Conservation (phyloP, 2,329 filamentous ascomycete genomes). For the Phialophora verrucosa region DNA sequence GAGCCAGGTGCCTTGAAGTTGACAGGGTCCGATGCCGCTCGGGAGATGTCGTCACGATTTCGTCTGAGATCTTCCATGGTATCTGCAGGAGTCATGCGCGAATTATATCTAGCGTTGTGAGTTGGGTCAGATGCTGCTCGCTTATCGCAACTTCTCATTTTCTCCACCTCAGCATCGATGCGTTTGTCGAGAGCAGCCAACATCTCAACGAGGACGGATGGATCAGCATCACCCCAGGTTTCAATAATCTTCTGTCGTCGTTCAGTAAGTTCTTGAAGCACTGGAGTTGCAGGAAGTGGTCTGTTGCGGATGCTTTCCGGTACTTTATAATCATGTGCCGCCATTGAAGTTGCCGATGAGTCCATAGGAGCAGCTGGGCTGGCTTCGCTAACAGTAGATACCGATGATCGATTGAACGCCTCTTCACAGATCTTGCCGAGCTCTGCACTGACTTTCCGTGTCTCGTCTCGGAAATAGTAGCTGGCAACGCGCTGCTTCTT, state of each 20-base stretch:
- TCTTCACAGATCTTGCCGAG: slow-evolving; percentile 91
- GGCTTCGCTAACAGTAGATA: slow-evolving; percentile 54
- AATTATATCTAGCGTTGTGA: slow-evolving; percentile 27
- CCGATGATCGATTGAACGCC: slow-evolving; percentile 77
- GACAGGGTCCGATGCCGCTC: slow-evolving; percentile 44
- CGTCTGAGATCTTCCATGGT: slow-evolving; percentile 38
- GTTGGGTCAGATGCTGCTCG: slow-evolving; percentile 57
- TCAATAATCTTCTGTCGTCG: slow-evolving; percentile 63
- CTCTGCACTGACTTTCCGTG: slow-evolving; percentile 80
- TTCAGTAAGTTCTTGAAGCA: slow-evolving; percentile 61
- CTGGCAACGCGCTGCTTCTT: slow-evolving; percentile 51
- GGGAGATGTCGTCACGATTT: slow-evolving; percentile 33
- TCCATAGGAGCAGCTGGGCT: slow-evolving; percentile 49
- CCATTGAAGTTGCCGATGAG: slow-evolving; percentile 58
- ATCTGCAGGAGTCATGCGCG: slow-evolving; percentile 33
- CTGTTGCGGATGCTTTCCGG: slow-evolving; percentile 44
- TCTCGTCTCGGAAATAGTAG: slow-evolving; percentile 72
- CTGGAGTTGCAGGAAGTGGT: slow-evolving; percentile 53
- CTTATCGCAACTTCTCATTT: slow-evolving; percentile 42
- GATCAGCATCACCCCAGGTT: slow-evolving; percentile 54
- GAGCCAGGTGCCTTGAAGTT: slow-evolving; percentile 25
- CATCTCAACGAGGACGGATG: slow-evolving; percentile 57
- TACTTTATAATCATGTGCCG: slow-evolving; percentile 42
- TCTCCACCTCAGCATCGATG: slow-evolving; percentile 52
- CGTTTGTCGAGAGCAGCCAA: slow-evolving; percentile 65